Base-by-base conservation (phyloP, 495 filamentous ascomycete species). In the Xeromyces bisporus region DNA sequence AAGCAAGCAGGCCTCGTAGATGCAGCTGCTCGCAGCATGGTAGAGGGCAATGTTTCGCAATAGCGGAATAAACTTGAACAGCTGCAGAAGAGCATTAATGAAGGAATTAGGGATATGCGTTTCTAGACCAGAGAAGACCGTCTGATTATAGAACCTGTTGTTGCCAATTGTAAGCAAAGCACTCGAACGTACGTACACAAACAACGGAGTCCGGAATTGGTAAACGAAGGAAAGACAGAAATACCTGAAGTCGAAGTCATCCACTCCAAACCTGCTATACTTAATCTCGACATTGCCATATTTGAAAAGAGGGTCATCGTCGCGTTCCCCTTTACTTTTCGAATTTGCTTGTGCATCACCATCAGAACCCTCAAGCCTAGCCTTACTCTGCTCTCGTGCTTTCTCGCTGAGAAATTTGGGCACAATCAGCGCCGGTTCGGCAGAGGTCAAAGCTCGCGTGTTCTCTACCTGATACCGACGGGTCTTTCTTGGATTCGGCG, bases 61-160 rank as follows among this genome's bases (percentile, higher is more conserved):
- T 9, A 89, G 52, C 1, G 87, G 86, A 9, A 80, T 91, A 45
- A 86, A 94, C 34, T 82, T 79, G 57, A 87, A 73, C 12, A 96
- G 63, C 50, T 99, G 89, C 15, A 99, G 63, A 13, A 99, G 67
- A 2, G 91, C 70, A 39, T 99, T 99, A 28, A 86, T 80, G 44
- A 94, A 96, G 8, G 83, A 93, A 44, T 99, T 96, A 12, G 82
- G 65, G 30, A 94, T 93, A 51, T 99, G 85, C 20, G 83, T 99
- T 51, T 96, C 86, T 2, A 99, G 56, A 1, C 89, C 89, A 12
- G 91, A 92, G 48, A 80, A 93, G 26, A 44, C 56, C 0, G 89
- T 94, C 37, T 81, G 78, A 52, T 99, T 99, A 59, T 82, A 99
- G 44, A 73, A 93, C 29, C 85, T 91, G 37, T 8, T 7, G 4